A percentile compares a stretch with the other conserved stretches of the same genome.
Evolutionary conservation across 257 asterid species (phyloP).

Genomic region (Parsonsia alboflavescens): DNA sequence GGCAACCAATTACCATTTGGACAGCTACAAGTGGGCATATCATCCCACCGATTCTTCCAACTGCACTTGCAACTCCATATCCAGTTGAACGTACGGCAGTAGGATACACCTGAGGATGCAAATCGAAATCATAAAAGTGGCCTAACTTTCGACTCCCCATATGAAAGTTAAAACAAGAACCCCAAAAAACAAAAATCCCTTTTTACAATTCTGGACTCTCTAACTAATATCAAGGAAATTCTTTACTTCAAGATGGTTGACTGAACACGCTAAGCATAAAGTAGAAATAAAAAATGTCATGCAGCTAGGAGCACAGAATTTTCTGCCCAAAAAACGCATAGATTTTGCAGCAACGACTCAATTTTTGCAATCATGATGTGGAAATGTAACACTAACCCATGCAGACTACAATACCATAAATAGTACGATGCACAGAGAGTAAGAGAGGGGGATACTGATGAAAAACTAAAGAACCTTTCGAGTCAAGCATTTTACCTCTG

Average conservation of each 20-base stretch:
- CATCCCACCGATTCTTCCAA: conserved; percentile 37
- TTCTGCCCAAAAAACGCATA: background rate
- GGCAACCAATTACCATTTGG: conserved; percentile 24
- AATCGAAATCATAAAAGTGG: background rate
- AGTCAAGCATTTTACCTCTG: conserved; percentile 49
- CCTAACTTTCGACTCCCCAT: background rate
- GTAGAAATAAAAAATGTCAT: too few relatives aligned
- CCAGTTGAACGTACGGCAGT: conserved; percentile 33
- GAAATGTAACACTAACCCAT: background rate
- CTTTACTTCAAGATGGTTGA: background rate
- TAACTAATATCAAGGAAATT: background rate
- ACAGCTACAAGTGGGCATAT: conserved; percentile 28
- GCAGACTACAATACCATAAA: background rate
- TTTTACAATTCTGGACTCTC: background rate
- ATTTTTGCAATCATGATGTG: background rate
- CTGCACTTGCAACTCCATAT: conserved; percentile 28
- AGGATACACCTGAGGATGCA: conserved; percentile 28
- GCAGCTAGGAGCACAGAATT: background rate
- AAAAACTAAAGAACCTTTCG: background rate
- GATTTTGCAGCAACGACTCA: background rate
- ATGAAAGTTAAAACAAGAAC: too few relatives aligned
- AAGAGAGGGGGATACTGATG: background rate
- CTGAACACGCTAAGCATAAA: background rate
- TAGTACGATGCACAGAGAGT: background rate
- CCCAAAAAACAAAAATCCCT: too few relatives aligned